Evolutionary conservation across 2,329 filamentous ascomycete species (phyloP).

Genomic region (Dichotomopilus funicola): DNA sequence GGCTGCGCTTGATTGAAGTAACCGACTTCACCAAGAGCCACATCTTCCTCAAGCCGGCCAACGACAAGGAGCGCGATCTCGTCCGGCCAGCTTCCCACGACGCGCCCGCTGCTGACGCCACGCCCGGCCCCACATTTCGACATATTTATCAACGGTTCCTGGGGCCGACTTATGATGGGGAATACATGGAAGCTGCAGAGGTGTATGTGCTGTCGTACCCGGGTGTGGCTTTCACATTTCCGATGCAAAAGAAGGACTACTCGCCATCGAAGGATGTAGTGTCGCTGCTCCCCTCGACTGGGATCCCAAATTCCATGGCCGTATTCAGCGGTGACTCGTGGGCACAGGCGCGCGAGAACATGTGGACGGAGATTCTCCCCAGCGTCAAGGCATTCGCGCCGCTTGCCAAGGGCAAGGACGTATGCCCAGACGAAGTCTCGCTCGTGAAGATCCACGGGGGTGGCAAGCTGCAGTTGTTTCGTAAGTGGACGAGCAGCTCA

Average conservation of each 20-base stretch:
- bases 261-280: slow-evolving; percentile 76
- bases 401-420: slow-evolving; percentile 65
- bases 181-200: slow-evolving; percentile 67
- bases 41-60: slow-evolving; percentile 67
- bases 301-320: slow-evolving; percentile 77
- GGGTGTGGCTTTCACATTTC: slow-evolving; percentile 88
- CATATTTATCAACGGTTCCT: slow-evolving; percentile 92
- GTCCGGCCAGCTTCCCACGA: slow-evolving; percentile 50
- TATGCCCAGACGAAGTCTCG: slow-evolving; percentile 83
- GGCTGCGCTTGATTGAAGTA: slow-evolving; percentile 84
- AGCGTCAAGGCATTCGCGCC: slow-evolving; percentile 67
- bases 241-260: slow-evolving; percentile 67
- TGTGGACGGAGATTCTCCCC: slow-evolving; percentile 70
- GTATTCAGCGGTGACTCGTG: slow-evolving; percentile 88
- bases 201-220: slow-evolving; percentile 88
- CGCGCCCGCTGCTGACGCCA: slow-evolving; percentile 19
- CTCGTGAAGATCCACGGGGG: slow-evolving; percentile 70
- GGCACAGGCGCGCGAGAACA: slow-evolving; percentile 68
- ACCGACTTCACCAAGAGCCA: slow-evolving; percentile 81
- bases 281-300: slow-evolving; percentile 71
- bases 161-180: slow-evolving; percentile 87
- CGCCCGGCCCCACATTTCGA: slow-evolving; percentile 66
- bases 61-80: slow-evolving; percentile 61
- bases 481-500: slow-evolving; percentile 59
- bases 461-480: slow-evolving; percentile 69